Conservation (phyloP, 441 rosid species). For the Breynia disticha region DNA sequence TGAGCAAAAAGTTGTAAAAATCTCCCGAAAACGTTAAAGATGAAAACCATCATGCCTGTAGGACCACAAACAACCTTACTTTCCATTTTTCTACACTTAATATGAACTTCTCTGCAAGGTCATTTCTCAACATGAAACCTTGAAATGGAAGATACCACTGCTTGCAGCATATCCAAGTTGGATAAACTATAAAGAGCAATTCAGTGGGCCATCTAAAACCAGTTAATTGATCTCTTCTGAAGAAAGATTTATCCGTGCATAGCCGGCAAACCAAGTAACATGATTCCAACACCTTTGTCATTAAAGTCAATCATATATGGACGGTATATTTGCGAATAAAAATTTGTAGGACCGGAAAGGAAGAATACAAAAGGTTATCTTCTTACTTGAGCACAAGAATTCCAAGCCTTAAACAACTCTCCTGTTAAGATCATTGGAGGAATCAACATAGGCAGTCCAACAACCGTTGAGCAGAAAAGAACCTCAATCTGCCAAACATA, state of each 20-base stretch:
- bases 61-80: no score
- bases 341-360: not conserved
- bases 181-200: not conserved
- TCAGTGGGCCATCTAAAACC: slow-evolving; percentile 11
- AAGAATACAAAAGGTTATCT: not conserved
- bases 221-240: slow-evolving; percentile 15
- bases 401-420: slow-evolving; percentile 77
- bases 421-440: slow-evolving; percentile 77
- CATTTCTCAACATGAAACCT: no score
- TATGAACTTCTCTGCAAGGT: no score
- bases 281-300: slow-evolving; percentile 3
- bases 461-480: slow-evolving; percentile 70
- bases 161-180: not conserved
- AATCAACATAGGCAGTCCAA: slow-evolving; percentile 71
- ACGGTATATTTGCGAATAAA: not conserved
- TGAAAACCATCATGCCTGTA: no score
- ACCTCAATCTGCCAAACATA: slow-evolving; percentile 52
- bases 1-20: no score
- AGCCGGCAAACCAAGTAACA: slow-evolving; percentile 15
- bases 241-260: slow-evolving; percentile 6
- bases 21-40: no score
- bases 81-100: no score
- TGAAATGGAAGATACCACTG: no score
- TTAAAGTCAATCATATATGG: not conserved
- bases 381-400: slow-evolving; percentile 56